Percentiles rank a stretch among this genome's conserved stretches.
phyloP scores from a whole-genome alignment of 2,329 filamentous ascomycete species.

The Monosporascus cannonballus region DNA sequence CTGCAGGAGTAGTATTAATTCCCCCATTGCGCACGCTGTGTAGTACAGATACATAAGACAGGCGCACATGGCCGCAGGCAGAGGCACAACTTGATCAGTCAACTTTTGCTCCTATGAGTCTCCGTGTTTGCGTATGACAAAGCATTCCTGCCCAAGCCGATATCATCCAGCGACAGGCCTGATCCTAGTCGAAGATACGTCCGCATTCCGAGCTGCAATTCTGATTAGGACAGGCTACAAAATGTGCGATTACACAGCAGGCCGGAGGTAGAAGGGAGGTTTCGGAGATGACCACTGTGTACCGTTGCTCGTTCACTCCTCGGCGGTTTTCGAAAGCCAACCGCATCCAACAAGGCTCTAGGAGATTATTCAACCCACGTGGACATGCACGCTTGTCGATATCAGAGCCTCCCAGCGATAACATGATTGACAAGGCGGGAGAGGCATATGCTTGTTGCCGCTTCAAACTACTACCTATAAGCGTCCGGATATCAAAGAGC shows the following conservation, averaged over 20 bases:
- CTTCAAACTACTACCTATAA: neutral
- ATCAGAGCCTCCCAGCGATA: neutral
- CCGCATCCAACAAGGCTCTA: neutral
- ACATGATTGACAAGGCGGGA: neutral
- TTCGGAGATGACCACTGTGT: neutral
- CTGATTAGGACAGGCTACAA: neutral
- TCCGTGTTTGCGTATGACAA: too few relatives aligned
- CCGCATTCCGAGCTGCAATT: neutral
- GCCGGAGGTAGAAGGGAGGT: neutral
- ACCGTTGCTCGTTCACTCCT: neutral
- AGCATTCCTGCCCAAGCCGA: neutral
- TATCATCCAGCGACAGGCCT: neutral
- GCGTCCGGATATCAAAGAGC: neutral
- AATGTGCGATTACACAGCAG: neutral
- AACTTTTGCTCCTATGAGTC: too few relatives aligned
- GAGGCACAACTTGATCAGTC: too few relatives aligned
- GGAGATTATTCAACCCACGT: neutral
- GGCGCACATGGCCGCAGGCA: too few relatives aligned
- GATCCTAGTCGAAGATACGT: neutral
- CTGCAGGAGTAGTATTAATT: neutral
- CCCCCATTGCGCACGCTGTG: neutral
- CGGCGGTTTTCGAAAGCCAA: neutral
- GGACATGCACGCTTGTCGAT: neutral
- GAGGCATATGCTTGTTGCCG: neutral
- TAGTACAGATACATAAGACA: neutral